Evolutionary conservation across 1,284 basidiomycete species (phyloP), one percentile per base, ranked within the genome.

Genomic region (Fomes fomentarius): DNA sequence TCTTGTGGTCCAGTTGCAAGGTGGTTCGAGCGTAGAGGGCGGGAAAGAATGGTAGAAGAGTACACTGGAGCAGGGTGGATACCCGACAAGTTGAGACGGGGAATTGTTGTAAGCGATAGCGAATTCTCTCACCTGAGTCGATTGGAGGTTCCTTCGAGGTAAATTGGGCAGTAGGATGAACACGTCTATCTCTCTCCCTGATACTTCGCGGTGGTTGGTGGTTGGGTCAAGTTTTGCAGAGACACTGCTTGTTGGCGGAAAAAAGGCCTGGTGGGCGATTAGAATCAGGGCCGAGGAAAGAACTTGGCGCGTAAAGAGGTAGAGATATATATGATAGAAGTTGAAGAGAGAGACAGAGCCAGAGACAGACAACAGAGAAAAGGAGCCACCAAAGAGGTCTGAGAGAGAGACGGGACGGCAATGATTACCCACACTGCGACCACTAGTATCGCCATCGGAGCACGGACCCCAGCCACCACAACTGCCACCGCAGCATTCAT

Each of bases 301-400:
- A 62, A 62, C 58, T 63, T 63, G 63, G 61, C 60, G 62, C 60
- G 62, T 64, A 68, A 69, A 69, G 67, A 63, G 65, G 66, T 66
- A 69, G 66, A 65, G 67, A 69, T 66, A 64, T 70, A 71, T 71
- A 71, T 68, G 69, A 66, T 65, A 66, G 66, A 70, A 66, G 63
- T 50, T 65, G 66, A 68, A 67, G 61, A 70, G 62, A 69, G 63
- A 67, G 63, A 71, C 61, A 68, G 62, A 64, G 54, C 65, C 47
- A 64, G 61, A 67, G 67, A 70, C 64, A 67, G 67, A 70, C 64
- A 65, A 58, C 58, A 58, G 63, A n/a, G n/a, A 54, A 62, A 66
- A 63, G 63, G 66, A 54, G 66, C 69, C 64, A 64, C 69, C 66
- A 63, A 69, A 60, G 65, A 67, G 49, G 56, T 61, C 59, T 47